A percentile compares a stretch with the other conserved stretches of the same genome.
Evolutionary conservation across 2,329 filamentous ascomycete species (phyloP).

Genomic region (Eurotiales sp.): DNA sequence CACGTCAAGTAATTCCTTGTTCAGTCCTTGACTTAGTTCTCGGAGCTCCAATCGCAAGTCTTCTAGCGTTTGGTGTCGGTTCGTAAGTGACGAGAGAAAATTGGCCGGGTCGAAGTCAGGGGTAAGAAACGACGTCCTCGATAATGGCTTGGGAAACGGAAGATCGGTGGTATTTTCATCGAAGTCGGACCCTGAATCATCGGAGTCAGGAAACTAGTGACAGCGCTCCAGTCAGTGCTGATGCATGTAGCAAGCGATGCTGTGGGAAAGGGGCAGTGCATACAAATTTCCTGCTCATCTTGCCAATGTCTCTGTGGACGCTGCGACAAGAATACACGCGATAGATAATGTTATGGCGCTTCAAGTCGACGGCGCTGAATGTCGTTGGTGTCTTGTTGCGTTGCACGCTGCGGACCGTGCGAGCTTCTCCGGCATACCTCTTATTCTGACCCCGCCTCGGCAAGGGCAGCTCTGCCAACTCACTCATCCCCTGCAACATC

Average conservation of each 20-base stretch:
- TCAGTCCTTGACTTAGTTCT: constrained; percentile 72
- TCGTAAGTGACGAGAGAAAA: constrained; percentile 78
- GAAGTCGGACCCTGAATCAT: constrained; percentile 46
- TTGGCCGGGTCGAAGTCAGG: constrained; percentile 71
- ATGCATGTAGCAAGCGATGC: background rate
- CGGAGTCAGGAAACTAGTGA: constrained; percentile 43
- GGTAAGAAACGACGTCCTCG: constrained; percentile 75
- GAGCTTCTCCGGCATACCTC: background rate
- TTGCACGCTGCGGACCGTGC: constrained; percentile 2
- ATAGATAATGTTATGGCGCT: no score
- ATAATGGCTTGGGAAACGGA: constrained; percentile 82
- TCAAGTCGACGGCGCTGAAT: no score
- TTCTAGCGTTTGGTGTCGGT: constrained; percentile 93
- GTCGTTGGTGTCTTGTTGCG: background rate
- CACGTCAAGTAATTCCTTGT: constrained; percentile 83
- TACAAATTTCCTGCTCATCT: constrained; percentile 24
- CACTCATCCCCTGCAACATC: constrained; percentile 17
- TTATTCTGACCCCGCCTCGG: constrained; percentile 3
- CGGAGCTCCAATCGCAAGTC: constrained; percentile 85
- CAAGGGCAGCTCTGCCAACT: constrained; percentile 17
- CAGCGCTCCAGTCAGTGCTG: background rate
- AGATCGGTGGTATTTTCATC: constrained; percentile 64
- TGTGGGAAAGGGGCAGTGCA: constrained; percentile 8
- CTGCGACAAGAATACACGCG: background rate
- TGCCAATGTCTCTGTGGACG: constrained; percentile 4